phyloP scores from a whole-genome alignment of 2,329 filamentous ascomycete genomes.

The Ceratocystiopsis brevicomis region DNA sequence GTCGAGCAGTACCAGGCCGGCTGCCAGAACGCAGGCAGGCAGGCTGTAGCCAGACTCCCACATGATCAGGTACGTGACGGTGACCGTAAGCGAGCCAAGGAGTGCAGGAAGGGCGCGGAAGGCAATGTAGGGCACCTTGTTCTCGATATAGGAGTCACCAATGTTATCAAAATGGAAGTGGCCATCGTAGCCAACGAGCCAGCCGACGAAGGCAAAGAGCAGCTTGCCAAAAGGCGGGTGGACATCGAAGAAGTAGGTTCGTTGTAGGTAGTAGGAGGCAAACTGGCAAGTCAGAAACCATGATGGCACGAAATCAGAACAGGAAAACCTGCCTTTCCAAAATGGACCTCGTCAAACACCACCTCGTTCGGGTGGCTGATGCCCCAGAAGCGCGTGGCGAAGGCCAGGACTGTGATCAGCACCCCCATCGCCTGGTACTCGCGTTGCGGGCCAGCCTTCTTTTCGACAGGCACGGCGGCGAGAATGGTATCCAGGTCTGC shows the following conservation, averaged over 20 bases:
- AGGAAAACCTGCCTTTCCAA: conserved; percentile 67
- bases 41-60: conserved; percentile 98
- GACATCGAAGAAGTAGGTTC: conserved; percentile 99
- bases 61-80: conserved; percentile 94
- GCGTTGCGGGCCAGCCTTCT: conserved; percentile 38
- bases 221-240: conserved; percentile 97
- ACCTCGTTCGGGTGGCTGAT: conserved; percentile 92
- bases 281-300: conserved; percentile 26
- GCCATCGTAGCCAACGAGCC: conserved; percentile 93
- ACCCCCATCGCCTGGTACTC: conserved; percentile 66
- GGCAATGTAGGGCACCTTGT: conserved; percentile 93
- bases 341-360: conserved; percentile 97
- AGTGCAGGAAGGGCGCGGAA: conserved; percentile 86
- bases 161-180: conserved; percentile 98
- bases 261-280: conserved; percentile 71
- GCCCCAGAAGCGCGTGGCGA: conserved; percentile 85
- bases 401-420: conserved; percentile 66
- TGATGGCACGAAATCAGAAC: neutral
- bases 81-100: conserved; percentile 79
- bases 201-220: conserved; percentile 89
- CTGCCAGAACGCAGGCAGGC: conserved; percentile 73
- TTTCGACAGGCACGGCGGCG: conserved; percentile 20
- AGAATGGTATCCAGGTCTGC: conserved; percentile 32
- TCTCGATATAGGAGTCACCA: conserved; percentile 90
- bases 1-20: conserved; percentile 78